These are phyloP conservation scores for Mycena polygramma DNA, from an alignment of 768 basidiomycete genomes.

Conservation along the genomic window DNA sequence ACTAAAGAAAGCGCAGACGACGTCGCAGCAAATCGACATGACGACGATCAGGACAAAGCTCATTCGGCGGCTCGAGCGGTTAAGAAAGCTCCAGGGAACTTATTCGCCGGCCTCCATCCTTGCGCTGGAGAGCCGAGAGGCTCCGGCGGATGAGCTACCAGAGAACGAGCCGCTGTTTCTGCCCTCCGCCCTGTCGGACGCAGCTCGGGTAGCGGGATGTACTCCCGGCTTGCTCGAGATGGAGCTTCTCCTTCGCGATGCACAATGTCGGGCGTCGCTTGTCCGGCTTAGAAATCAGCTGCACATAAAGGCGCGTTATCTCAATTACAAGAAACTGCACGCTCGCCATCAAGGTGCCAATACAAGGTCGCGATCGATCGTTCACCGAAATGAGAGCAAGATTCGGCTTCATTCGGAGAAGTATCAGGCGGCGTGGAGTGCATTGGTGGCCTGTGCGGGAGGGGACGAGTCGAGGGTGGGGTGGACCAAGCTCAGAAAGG, in stretches of 20 bases:
- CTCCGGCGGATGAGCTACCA: neutral
- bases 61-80: neutral
- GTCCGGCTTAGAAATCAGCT: slow-evolving; percentile 9
- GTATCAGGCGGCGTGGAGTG: slow-evolving; percentile 22
- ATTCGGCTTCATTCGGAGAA: slow-evolving; percentile 14
- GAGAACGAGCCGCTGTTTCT: neutral
- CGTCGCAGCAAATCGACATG: neutral
- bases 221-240: neutral
- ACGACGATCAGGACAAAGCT: neutral
- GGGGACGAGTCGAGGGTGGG: slow-evolving; percentile 13
- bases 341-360: neutral
- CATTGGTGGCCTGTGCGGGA: neutral
- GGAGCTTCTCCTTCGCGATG: slow-evolving; percentile 18
- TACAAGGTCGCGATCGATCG: slow-evolving; percentile 12
- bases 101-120: neutral
- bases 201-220: neutral
- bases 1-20: slow-evolving; percentile 4
- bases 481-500: slow-evolving; percentile 9
- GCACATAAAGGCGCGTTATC: neutral
- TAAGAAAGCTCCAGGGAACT: neutral
- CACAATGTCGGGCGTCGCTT: slow-evolving; percentile 15
- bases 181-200: neutral
- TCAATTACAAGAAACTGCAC: slow-evolving; percentile 8
- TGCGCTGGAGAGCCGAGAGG: neutral
- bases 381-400: slow-evolving; percentile 24